Base-by-base conservation (phyloP, 345 rosid species). In the Camelina neglecta region DNA sequence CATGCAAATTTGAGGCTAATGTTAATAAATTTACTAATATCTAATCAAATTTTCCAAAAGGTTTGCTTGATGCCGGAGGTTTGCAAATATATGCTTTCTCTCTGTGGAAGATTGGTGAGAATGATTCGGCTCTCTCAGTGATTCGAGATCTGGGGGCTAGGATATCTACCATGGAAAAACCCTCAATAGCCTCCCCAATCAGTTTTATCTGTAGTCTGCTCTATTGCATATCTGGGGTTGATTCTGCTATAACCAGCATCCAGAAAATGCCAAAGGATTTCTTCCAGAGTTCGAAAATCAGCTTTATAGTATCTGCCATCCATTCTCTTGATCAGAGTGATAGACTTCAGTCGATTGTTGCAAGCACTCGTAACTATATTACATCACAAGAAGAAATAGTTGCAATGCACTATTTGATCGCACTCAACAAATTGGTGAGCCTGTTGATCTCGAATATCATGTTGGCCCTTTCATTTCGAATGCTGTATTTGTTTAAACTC, bases 81-180 rank as follows among this genome's bases (percentile, higher is more conserved):
- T 82, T 92, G 81, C 97, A 92, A 78, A 76, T 92, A 74, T 89
- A 92, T 85, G 96, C 97, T 69, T 76, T 86, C 75, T 89, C 92
- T 72, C 73, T 95, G 63, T 95, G 97, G 96, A 76, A 88, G 84
- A 85, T 84, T 82, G 97, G 96, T 70, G 84, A 86, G 68, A 77
- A 82, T 66, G 91, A 88, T 65, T 73, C 59, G 72, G 93, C 97
- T 47, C 88, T 90, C 78, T 80, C 85, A 67, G 87, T 79, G 72
- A 78, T 84, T 60, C 78, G 85, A 71, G 79, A 78, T 78, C 85
- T 95, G 38, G 97, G 89, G 75, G 82, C 82, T 58, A 70, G 68
- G 71, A 73, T 92, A 68, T 75, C 88, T 66, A 73, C 84, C 56
- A 82, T 89, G 93, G 93, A 90, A 61, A 71, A 61, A 65, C 44